A percentile compares a stretch with the other conserved stretches of the same genome.
These are phyloP conservation scores for Bromus sterilis DNA, from an alignment of 176 grass and related monocot species.

Conservation along the genomic window DNA sequence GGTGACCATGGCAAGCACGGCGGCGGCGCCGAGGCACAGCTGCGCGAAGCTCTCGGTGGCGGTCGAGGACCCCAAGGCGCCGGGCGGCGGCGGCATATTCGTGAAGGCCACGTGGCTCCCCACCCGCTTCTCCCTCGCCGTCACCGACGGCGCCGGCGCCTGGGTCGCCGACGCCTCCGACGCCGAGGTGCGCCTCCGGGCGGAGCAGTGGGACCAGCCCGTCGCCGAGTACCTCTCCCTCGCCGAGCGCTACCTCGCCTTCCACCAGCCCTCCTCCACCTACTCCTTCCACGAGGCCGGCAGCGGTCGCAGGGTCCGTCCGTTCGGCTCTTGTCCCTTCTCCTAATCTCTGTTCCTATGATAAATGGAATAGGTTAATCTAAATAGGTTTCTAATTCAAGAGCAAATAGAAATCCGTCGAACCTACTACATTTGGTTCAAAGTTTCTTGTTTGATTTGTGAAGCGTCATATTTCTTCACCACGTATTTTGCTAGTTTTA, in stretches of 20 bases:
- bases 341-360: background rate
- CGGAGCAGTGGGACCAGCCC: slow-evolving; percentile 94
- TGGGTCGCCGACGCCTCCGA: slow-evolving; percentile 82
- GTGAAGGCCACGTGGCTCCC: slow-evolving; percentile 73
- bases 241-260: slow-evolving; percentile 70
- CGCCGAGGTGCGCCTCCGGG: slow-evolving; percentile 73
- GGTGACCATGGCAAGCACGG: slow-evolving; percentile 8
- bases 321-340: background rate
- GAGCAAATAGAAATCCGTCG: background rate
- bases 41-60: slow-evolving; percentile 69
- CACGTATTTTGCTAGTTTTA: background rate
- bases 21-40: slow-evolving; percentile 49
- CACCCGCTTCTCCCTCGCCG: slow-evolving; percentile 65
- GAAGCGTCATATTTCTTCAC: background rate
- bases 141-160: slow-evolving; percentile 67
- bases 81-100: slow-evolving; percentile 27
- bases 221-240: slow-evolving; percentile 59
- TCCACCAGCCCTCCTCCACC: slow-evolving; percentile 59
- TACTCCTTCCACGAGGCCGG: slow-evolving; percentile 85
- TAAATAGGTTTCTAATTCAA: background rate
- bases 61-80: slow-evolving; percentile 55
- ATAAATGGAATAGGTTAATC: background rate
- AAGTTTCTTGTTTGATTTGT: background rate
- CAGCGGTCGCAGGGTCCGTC: slow-evolving; percentile 57
- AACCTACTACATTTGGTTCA: background rate